Evolutionary conservation across 352 stramenopile genomes (phyloP).

Genomic region (Phytophthora multivora): DNA sequence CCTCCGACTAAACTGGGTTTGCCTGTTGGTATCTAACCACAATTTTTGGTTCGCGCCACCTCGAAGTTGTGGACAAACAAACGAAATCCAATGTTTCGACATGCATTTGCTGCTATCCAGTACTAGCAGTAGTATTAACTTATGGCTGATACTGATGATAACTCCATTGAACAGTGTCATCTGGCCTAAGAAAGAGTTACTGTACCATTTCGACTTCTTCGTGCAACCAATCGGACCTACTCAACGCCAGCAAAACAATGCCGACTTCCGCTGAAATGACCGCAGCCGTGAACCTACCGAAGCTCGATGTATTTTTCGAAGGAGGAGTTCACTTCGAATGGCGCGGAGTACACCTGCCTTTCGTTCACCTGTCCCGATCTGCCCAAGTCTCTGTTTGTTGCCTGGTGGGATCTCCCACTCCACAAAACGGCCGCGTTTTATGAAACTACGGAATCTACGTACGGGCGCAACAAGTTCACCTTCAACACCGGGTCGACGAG

Average conservation of each 20-base stretch:
- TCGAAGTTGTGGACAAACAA: not conserved
- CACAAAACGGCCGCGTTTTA: constrained; percentile 18
- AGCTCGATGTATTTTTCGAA: constrained; percentile 5
- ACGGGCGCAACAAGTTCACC: not conserved
- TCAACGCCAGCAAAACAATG: constrained; percentile 2
- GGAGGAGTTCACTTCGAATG: not conserved
- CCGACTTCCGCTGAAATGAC: not conserved
- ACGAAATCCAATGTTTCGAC: not conserved
- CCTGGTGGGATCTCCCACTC: constrained; percentile 7
- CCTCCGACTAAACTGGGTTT: too few species aligned
- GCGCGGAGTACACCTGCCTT: not conserved
- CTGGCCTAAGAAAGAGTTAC: not conserved
- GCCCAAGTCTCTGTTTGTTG: not conserved
- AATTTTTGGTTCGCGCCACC: not conserved
- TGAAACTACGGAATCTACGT: constrained; percentile 13
- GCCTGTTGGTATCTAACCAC: not conserved
- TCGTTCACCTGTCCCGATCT: constrained; percentile 4
- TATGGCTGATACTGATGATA: not conserved
- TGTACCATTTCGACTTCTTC: constrained; percentile 2
- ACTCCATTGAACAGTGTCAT: too few species aligned
- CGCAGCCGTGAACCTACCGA: not conserved
- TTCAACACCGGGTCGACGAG: constrained; percentile 3
- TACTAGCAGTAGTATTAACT: too few species aligned
- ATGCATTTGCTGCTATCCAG: not conserved
- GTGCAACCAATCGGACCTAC: not conserved